Evolutionary conservation across 805 yeast species (phyloP).

Genomic region (Ascoidea rubescens): DNA sequence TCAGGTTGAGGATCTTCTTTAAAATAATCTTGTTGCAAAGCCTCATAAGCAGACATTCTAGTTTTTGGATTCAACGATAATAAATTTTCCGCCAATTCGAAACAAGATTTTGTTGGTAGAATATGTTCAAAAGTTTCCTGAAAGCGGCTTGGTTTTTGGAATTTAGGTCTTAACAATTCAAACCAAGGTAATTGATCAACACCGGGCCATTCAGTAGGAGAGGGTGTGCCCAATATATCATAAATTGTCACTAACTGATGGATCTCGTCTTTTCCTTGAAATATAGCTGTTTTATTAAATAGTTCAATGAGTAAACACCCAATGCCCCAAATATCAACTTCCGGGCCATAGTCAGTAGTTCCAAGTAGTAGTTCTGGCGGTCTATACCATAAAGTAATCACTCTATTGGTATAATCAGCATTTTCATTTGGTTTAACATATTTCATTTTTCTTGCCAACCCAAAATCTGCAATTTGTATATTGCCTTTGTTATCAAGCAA

Average conservation of each 20-base stretch:
- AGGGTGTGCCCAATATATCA: slow-evolving; percentile 80
- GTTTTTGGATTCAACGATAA: slow-evolving; percentile 54
- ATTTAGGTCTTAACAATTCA: slow-evolving; percentile 57
- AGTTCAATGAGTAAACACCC: slow-evolving; percentile 85
- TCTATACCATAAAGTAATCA: slow-evolving; percentile 92
- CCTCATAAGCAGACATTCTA: slow-evolving; percentile 56
- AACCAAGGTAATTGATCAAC: slow-evolving; percentile 84
- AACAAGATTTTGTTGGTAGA: slow-evolving; percentile 36
- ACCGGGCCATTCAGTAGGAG: slow-evolving; percentile 58
- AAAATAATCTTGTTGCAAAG: slow-evolving; percentile 63
- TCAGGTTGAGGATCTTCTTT: slow-evolving; percentile 51
- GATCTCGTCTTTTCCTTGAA: slow-evolving; percentile 83
- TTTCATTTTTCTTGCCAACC: slow-evolving; percentile 67
- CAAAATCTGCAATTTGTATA: slow-evolving; percentile 70
- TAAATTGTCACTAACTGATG: slow-evolving; percentile 70
- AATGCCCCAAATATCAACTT: slow-evolving; percentile 93
- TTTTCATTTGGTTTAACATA: slow-evolving; percentile 32
- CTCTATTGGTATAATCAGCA: slow-evolving; percentile 87
- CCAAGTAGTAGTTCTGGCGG: slow-evolving; percentile 93
- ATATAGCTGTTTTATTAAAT: slow-evolving; percentile 59
- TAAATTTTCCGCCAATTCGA: slow-evolving; percentile 50
- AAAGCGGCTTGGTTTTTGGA: slow-evolving; percentile 20
- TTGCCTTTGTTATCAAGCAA: slow-evolving; percentile 48
- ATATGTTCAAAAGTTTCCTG: slow-evolving; percentile 24
- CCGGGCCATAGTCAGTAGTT: slow-evolving; percentile 78